phyloP scores from a whole-genome alignment of 345 rosid genomes.

The Bruguiera parviflora region DNA sequence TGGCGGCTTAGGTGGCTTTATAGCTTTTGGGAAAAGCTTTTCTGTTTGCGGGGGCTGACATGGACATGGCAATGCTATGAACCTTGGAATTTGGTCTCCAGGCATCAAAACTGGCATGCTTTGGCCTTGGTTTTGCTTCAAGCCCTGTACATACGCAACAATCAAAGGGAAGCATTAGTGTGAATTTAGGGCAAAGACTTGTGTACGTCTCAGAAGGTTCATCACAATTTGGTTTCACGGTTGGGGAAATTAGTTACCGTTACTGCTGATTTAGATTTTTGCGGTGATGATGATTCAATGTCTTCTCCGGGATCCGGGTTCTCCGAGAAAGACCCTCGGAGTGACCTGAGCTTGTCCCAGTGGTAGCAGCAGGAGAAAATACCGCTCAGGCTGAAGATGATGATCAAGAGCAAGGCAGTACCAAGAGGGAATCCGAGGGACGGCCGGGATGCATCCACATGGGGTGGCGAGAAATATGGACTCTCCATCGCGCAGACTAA shows the following conservation, averaged over 20 bases:
- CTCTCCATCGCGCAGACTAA: conserved; percentile 47
- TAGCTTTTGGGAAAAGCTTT: conserved; percentile 34
- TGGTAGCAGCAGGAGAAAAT: conserved; percentile 98
- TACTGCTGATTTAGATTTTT: conserved; percentile 36
- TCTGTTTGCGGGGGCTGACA: conserved; percentile 60
- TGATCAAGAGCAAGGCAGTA: conserved; percentile 76
- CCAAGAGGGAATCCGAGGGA: conserved; percentile 94
- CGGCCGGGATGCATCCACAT: conserved; percentile 75
- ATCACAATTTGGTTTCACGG: background rate
- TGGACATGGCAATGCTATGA: conserved; percentile 91
- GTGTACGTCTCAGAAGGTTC: background rate
- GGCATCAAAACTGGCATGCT: conserved; percentile 94
- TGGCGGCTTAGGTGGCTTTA: conserved; percentile 52
- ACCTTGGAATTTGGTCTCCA: conserved; percentile 77
- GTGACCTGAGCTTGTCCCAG: conserved; percentile 88
- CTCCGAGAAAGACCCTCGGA: conserved; percentile 58
- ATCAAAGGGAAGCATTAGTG: background rate
- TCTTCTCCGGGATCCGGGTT: conserved; percentile 41
- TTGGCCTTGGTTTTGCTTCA: conserved; percentile 41
- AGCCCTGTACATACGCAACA: conserved; percentile 33
- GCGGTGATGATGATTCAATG: conserved; percentile 50
- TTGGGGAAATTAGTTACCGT: conserved; percentile 34
- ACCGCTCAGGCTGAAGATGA: conserved; percentile 86
- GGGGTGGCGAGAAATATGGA: conserved; percentile 65
- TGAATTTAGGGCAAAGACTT: background rate